Evolutionary conservation across 495 filamentous ascomycete genomes (phyloP), one percentile per base, ranked within the genome.

Genomic region (Glarea lozoyensis): DNA sequence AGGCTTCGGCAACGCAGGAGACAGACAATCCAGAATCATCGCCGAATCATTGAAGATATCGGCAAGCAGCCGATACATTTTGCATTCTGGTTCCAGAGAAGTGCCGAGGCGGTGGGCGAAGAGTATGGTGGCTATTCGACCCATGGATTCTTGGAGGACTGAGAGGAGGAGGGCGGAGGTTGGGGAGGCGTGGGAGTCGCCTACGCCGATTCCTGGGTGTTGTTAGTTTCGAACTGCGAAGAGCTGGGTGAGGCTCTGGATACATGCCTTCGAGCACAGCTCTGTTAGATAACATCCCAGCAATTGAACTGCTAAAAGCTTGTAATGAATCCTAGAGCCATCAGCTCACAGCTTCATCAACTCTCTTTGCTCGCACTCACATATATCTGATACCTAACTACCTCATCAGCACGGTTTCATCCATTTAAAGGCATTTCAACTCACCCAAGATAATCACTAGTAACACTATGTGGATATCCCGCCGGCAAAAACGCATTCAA

Each of bases 251-350:
- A 20, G 13, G 3, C 22, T 21, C 6, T 20, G 21, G 9, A 12
- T 4, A 42, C 47, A 21, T 56, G 73, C 88, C 89, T 77, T 94
- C 78, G 30, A 98, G 73, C 2, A 96, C 87, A 1, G 92, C 92
- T 50, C 92, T 73, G 36, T 84, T 92, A 31, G 87, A 83, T 24
- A 98, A 67, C 7, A 98, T 69, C 2, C 88, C 84, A 3, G 88
- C 87, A 49, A 98, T 94, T 37, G 88, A 92, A 56, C 85, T 92
- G 41, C 86, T 85, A 63, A 98, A 98, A 23, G 92, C 92, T 64
- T 96, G 92, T 4, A 98, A 71, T 0, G 90, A 95, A 69, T 98
- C 92, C 83, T 88, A 48, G 13, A 17, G 10, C 11, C 16, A 9
- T 37, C 10, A 37, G n/a, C n/a, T n/a, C n/a, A 10, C 20, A 13